These are phyloP conservation scores for Solanum hybrid DNA, from an alignment of 305 asterid genomes.

Conservation along the genomic window DNA sequence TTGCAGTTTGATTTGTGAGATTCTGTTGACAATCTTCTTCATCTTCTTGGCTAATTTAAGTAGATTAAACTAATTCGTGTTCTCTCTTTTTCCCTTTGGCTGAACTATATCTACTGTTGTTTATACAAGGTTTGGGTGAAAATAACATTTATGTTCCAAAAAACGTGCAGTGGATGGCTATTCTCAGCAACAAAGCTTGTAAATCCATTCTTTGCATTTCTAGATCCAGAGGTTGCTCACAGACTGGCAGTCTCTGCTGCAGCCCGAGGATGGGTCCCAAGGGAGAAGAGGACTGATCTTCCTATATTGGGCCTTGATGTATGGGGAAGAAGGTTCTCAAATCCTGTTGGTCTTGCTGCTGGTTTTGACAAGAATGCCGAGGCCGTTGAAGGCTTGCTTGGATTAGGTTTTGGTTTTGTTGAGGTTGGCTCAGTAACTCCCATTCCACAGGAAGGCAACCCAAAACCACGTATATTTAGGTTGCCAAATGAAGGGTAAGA, in stretches of 20 bases:
- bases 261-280: constrained; percentile 97
- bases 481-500: constrained; percentile 70
- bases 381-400: constrained; percentile 94
- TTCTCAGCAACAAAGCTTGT: constrained; percentile 86
- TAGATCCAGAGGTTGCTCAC: constrained; percentile 96
- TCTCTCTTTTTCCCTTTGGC: background rate
- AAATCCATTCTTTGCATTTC: constrained; percentile 81
- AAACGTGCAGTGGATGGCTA: constrained; percentile 84
- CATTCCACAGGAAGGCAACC: constrained; percentile 92
- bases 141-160: background rate
- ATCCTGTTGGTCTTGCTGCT: constrained; percentile 93
- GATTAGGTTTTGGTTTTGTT: constrained; percentile 92
- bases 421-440: constrained; percentile 99
- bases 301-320: constrained; percentile 56
- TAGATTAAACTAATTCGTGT: background rate
- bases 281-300: constrained; percentile 87
- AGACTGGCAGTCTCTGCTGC: constrained; percentile 90
- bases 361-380: constrained; percentile 95
- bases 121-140: background rate
- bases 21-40: background rate
- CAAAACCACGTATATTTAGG: constrained; percentile 97
- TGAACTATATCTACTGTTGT: background rate
- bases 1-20: background rate
- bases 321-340: constrained; percentile 97
- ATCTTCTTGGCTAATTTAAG: background rate